Evolutionary conservation across 106 monocot genomes (phyloP), one percentile per base, ranked within the genome.

Genomic region (Allium fistulosum): DNA sequence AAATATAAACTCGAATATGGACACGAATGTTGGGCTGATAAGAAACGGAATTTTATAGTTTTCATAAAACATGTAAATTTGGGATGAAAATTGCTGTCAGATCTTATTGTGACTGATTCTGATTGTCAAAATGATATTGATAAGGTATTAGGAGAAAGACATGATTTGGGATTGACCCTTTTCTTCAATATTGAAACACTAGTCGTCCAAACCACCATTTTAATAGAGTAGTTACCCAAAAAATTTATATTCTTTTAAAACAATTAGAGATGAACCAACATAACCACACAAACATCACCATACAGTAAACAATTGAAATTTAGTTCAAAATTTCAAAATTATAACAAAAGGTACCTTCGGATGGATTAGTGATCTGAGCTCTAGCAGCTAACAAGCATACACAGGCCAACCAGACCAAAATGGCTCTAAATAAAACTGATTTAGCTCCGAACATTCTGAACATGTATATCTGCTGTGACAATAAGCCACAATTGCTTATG

Each of bases 281-380:
- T 49, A 8, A 56, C 22, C 68, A n/a, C 7, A 26, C 28, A 46
- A 28, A 56, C 57, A 46, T 53, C 22, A 22, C 22, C 22, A 22
- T 22, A 1, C 46, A 7, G 12, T 26, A 65, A 65, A 51, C n/a
- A 58, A 2, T 1, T 65, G 45, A 9, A 58, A 49, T 56, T 26
- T 26, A 48, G 45, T 51, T n/a, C 57, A 3, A 18, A 46, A 46
- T 16, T 13, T 53, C 37, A 37, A 37, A 37, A 49, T 48, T 26
- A 50, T 49, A 63, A 56, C 28, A 46, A 13, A 59, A 26, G 26
- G 14, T 73, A 88, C 88, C 88, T 85, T 88, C 88, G 8, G 77
- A 68, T 59, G 81, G 88, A 45, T 77, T 61, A 72, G 82, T 84
- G 15, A 85, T 62, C 46, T 88, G 82, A 69, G 84, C 81, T 52